These are phyloP conservation scores for Solanum piurae DNA, from an alignment of 257 asterid genomes.

Conservation along the genomic window DNA sequence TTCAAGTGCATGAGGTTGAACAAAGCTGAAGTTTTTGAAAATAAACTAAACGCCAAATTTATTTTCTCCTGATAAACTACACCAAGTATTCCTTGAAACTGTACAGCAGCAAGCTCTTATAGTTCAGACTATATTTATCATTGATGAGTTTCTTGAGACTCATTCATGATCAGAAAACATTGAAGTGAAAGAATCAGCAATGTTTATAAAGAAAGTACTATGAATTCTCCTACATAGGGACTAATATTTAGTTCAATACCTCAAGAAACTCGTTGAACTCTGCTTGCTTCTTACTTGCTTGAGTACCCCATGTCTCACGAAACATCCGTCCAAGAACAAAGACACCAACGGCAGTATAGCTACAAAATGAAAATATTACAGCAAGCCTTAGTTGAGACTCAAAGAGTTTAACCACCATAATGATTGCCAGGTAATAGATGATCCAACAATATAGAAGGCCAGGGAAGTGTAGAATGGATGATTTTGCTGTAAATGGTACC, in stretches of 20 bases:
- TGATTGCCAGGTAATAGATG: not conserved
- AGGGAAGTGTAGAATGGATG: not conserved
- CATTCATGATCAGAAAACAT: not conserved
- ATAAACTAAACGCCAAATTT: not conserved
- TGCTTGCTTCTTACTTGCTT: slow-evolving; percentile 73
- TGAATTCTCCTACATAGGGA: not conserved
- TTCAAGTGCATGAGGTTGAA: not conserved
- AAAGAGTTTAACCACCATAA: not conserved
- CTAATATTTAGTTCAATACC: slow-evolving; percentile 25
- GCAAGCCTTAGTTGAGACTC: not conserved
- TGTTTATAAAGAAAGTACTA: not conserved
- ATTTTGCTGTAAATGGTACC: not conserved
- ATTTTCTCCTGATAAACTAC: not conserved
- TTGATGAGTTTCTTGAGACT: not conserved
- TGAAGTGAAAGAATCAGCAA: not conserved
- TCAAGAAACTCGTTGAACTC: slow-evolving; percentile 91
- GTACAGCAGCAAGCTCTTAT: not conserved
- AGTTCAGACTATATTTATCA: not conserved
- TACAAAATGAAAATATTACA: slow-evolving; percentile 19
- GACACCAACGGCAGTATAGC: slow-evolving; percentile 96
- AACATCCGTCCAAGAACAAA: slow-evolving; percentile 93
- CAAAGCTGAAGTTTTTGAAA: not conserved
- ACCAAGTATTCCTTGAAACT: not conserved
- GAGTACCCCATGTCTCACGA: slow-evolving; percentile 85
- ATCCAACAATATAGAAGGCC: not conserved